Conservation (phyloP, 1,139 yeast genomes). For the Saccharomyces hybrid region DNA sequence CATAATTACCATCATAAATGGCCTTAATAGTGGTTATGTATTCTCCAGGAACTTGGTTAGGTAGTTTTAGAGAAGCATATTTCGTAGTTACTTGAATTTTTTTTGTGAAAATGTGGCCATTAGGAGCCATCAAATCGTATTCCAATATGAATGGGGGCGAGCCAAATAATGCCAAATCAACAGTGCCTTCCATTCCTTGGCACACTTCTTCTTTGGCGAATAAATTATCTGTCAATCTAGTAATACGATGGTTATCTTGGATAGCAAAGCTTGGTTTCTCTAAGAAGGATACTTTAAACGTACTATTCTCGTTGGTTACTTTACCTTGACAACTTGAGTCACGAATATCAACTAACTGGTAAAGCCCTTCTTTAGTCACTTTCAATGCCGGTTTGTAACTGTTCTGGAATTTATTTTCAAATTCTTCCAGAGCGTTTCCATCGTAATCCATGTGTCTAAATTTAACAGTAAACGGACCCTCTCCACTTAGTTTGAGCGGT, state of each 20-base stretch:
- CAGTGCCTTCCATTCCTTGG: slow-evolving; percentile 41
- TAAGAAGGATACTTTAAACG: slow-evolving; percentile 42
- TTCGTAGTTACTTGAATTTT: slow-evolving; percentile 46
- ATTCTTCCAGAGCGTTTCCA: slow-evolving; percentile 25
- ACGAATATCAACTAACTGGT: slow-evolving; percentile 47
- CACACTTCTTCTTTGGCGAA: slow-evolving; percentile 38
- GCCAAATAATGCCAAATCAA: slow-evolving; percentile 51
- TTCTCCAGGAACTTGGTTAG: slow-evolving; percentile 43
- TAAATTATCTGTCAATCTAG: slow-evolving; percentile 18
- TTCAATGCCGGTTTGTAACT: slow-evolving; percentile 36
- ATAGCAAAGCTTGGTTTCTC: slow-evolving; percentile 49
- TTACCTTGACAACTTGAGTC: slow-evolving; percentile 68
- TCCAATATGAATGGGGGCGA: slow-evolving; percentile 65
- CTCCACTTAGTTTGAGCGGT: slow-evolving; percentile 52
- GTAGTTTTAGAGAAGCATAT: slow-evolving; percentile 40
- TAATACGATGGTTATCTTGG: slow-evolving; percentile 30
- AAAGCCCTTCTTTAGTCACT: slow-evolving; percentile 54
- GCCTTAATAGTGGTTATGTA: slow-evolving; percentile 56
- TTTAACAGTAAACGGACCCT: slow-evolving; percentile 42
- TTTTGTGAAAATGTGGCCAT: slow-evolving; percentile 36
- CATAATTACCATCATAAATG: slow-evolving; percentile 61
- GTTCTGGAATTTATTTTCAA: slow-evolving; percentile 31
- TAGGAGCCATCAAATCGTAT: slow-evolving; percentile 58
- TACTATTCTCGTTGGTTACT: slow-evolving; percentile 34
- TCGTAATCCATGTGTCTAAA: slow-evolving; percentile 34